Percentiles rank a stretch among this genome's conserved stretches.
Conservation (phyloP, 805 yeast species). For the Candida silvicultrix region DNA sequence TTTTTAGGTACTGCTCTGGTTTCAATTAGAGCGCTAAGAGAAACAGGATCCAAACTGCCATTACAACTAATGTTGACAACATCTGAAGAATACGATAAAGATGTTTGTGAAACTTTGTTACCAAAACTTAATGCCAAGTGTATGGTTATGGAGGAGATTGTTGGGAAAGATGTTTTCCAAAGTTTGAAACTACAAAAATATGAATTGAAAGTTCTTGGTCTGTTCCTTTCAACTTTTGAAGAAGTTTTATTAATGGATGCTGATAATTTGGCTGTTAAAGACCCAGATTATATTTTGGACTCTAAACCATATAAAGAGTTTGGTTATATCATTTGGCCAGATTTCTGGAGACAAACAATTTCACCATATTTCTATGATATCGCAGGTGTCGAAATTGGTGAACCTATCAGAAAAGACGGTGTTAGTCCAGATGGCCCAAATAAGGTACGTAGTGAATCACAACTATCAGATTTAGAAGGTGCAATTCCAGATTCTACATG, state of each 20-base stretch:
- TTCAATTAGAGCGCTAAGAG: conserved; percentile 33
- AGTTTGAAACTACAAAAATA: conserved; percentile 18
- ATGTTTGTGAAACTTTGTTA: conserved; percentile 32
- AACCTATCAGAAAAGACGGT: conserved; percentile 31
- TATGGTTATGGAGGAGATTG: conserved; percentile 29
- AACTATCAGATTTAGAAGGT: conserved; percentile 53
- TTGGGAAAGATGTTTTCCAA: conserved; percentile 23
- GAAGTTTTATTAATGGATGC: conserved; percentile 40
- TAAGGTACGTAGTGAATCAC: conserved; percentile 33
- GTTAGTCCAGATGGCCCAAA: conserved; percentile 32
- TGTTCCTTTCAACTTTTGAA: conserved; percentile 39
- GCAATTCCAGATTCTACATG: conserved; percentile 64
- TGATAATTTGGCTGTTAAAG: conserved; percentile 37
- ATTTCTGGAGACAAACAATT: conserved; percentile 64
- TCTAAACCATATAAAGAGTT: conserved; percentile 37
- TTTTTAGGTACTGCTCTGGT: conserved; percentile 35
- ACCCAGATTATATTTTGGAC: conserved; percentile 42
- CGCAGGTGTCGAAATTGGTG: conserved; percentile 36
- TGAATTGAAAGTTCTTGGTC: conserved; percentile 30
- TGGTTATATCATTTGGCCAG: conserved; percentile 60
- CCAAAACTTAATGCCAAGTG: conserved; percentile 39
- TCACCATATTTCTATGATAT: conserved; percentile 53
- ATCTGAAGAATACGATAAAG: conserved; percentile 35
- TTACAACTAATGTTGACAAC: conserved; percentile 38
- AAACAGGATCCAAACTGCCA: conserved; percentile 36